Evolutionary conservation across 192 early-diverging fungal species (phyloP), one percentile per base, ranked within the genome.

Genomic region (Lunasporangiospora selenospora): DNA sequence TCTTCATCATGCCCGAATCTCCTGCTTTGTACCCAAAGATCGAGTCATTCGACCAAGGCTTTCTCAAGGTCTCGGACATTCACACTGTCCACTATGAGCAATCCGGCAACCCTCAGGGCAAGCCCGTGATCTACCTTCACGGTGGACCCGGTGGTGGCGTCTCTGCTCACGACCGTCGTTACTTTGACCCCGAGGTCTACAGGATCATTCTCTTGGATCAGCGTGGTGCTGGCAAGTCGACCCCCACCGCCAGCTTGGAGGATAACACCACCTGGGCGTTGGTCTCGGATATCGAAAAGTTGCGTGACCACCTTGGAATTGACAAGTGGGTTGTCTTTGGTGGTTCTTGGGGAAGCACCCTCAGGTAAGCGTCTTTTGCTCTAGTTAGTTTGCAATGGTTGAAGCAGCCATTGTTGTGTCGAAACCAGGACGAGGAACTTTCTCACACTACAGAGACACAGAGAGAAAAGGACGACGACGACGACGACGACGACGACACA

Each of bases 271-370:
- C 88, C 32, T 88, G 87, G 87, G 52, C 67, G 15, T 59, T 90
- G 39, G 85, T 91, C 6, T 58, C 18, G 6, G 89, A 91, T 67
- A 82, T 91, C 37, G 89, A 91, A 55, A 77, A 47, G 61, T 43
- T 91, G 41, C 69, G 88, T 47, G 77, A 82, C 44, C 83, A 85
- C 39, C 60, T 89, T 7, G 71, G 77, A 16, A 85, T 91, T 47
- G 87, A 87, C 51, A 86, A 82, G 41, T 91, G 89, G 89, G 80
- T 88, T 30, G 87, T 91, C 13, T 90, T 91, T 83, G 89, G 89
- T 26, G 89, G 88, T 33, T 86, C 82, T 5, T 90, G 87, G 87
- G 88, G 89, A 31, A 80, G 76, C 42, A 80, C 81, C 0, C 70
- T 76, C 47, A 77, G 65, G 62, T 65, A 67, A 54, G 64, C 44